phyloP scores from a whole-genome alignment of 2,329 filamentous ascomycete genomes.

The Botrytis byssoidea region DNA sequence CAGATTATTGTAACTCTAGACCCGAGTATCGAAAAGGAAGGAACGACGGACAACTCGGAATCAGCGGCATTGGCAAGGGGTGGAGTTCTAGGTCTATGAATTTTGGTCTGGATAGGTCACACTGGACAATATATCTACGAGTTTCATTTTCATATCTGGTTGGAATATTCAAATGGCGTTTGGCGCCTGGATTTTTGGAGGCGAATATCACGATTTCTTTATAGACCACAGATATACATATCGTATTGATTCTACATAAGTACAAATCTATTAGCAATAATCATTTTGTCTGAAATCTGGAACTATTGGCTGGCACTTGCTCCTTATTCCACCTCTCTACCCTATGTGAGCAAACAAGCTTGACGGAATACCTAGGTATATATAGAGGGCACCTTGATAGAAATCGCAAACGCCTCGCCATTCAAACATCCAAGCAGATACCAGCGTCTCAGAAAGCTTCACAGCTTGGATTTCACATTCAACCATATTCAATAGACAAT shows the following conservation, averaged over 20 bases:
- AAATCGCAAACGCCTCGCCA: neutral
- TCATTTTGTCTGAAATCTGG: neutral
- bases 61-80: conserved; percentile 23
- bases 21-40: conserved; percentile 22
- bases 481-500: neutral
- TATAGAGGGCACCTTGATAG: neutral
- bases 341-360: neutral
- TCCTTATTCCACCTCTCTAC: neutral
- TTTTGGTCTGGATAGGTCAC: neutral
- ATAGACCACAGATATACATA: conserved; percentile 1
- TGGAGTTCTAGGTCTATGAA: conserved; percentile 11
- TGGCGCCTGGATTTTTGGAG: neutral
- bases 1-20: conserved; percentile 35
- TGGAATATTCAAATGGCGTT: conserved; percentile 14
- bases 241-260: neutral
- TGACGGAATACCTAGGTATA: too few species aligned
- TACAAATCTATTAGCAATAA: neutral
- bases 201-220: neutral
- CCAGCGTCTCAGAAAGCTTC: neutral
- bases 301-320: neutral
- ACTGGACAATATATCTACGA: neutral
- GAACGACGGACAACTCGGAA: conserved; percentile 10
- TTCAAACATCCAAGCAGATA: neutral
- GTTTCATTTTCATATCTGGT: conserved; percentile 11
- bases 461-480: neutral